phyloP scores from a whole-genome alignment of 202 grass and related monocot genomes.

The Setaria viridis region DNA sequence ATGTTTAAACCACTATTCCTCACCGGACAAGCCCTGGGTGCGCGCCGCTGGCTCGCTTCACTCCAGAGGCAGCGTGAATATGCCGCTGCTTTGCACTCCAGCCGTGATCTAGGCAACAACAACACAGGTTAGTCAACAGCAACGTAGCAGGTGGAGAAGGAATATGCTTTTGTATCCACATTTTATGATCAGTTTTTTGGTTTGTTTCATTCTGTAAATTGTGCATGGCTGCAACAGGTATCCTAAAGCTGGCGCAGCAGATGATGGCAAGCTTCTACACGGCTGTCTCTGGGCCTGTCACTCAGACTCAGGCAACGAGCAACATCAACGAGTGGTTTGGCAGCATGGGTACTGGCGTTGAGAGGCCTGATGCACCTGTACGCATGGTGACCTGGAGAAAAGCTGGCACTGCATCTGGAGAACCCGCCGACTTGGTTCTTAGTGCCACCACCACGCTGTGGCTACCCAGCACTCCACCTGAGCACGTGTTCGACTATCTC shows the following conservation, averaged over 20 bases:
- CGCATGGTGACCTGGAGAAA: slow-evolving; percentile 44
- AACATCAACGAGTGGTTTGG: background rate
- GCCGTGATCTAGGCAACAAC: background rate
- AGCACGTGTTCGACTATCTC: slow-evolving; percentile 59
- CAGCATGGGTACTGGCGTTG: background rate
- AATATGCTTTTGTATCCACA: background rate
- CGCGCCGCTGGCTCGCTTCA: slow-evolving; percentile 57
- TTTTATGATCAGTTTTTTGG: background rate
- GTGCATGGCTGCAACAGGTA: background rate
- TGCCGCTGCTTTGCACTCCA: slow-evolving; percentile 28
- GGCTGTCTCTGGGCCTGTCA: slow-evolving; percentile 33
- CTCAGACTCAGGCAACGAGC: slow-evolving; percentile 20
- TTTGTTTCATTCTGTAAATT: background rate
- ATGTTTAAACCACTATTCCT: slow-evolving; percentile 51
- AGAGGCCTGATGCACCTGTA: slow-evolving; percentile 21
- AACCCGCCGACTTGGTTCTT: slow-evolving; percentile 40
- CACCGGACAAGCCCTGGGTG: slow-evolving; percentile 56
- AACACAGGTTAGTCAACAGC: background rate
- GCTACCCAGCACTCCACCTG: slow-evolving; percentile 34
- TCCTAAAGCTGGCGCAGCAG: slow-evolving; percentile 57
- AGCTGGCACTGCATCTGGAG: slow-evolving; percentile 16
- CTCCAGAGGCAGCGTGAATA: slow-evolving; percentile 53
- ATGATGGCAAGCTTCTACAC: slow-evolving; percentile 60
- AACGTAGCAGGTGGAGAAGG: background rate
- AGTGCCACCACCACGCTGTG: slow-evolving; percentile 49